Base-by-base conservation (phyloP, 2,329 filamentous ascomycete species). In the Ophidiomyces ophidiicola region DNA sequence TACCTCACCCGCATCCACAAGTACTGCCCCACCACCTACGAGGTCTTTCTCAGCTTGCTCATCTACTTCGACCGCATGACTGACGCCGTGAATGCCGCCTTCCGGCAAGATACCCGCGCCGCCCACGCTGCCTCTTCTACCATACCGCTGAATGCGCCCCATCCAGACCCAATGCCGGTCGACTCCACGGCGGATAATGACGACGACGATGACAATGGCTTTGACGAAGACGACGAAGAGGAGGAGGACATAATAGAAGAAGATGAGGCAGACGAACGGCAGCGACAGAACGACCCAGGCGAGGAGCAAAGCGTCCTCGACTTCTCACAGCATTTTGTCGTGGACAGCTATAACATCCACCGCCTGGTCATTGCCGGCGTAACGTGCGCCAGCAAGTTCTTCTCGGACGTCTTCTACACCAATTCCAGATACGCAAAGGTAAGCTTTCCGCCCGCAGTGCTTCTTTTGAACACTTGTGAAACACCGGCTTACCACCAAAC, bases 21-120 rank as follows among this genome's bases (percentile, higher is more conserved):
- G 65, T 98, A 98, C 63, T 98, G 90, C 54, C 90, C 90, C 0
- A 96, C 90, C 4, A 96, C 90, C 0, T 98, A 94, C 57, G 90
- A 98, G 61, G 90, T 98, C 0, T 98, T 98, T 56, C 66, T 98
- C 44, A 94, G 87, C 56, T 64, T 98, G 53, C 66, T 98, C 40
- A 87, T 98, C 21, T 98, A 96, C 62, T 98, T 98, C 62, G 90
- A 98, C 59, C 82, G 90, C 46, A 98, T 98, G 90, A 94, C 88
- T 30, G 90, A 96, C 59, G 75, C 85, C 43, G 86, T 96, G 43
- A 96, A 96, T 56, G 79, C 81, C 31, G 71, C 19, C 18, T 32
- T 37, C 19, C 35, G 35, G 23, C 38, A 51, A 52, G 42, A 17
- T 48, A 50, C 35, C 46, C 40, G 17, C 43, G 40, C 36, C 40